Base-by-base conservation (phyloP, 2,329 filamentous ascomycete species). In the Byssochlamys sp. region DNA sequence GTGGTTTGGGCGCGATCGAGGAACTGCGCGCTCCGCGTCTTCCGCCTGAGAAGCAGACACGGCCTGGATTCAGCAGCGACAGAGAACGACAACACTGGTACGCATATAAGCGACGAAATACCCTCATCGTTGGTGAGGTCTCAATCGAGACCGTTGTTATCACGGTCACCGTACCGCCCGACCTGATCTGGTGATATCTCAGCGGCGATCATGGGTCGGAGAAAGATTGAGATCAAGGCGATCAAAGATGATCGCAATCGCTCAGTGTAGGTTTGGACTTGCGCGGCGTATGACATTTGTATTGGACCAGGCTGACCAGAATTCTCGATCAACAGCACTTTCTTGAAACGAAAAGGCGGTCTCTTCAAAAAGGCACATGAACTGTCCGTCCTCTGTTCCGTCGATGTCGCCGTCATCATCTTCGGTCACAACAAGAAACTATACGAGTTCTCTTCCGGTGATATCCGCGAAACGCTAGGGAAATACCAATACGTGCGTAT, bases 361-460 rank as follows among this genome's bases (percentile, higher is more conserved):
- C 81, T 99, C 54, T 99, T 99, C 83, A 99, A 99, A 81, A 99
- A 99, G 84, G 94, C 94, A 56, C 91, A 99, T 74, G 94, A 99
- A 81, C 83, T 99, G 55, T 96, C 92, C 55, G 94, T 99, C 52
- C 87, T 99, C 62, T 99, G 94, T 75, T 96, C 91, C 45, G 94
- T 99, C 72, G 94, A 99, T 73, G 94, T 99, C 65, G 94, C 94
- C 48, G 94, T 99, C 69, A 94, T 99, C 73, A 96, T 99, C 69
- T 97, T 97, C 71, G 92, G 92, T 62, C 91, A 90, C 77, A 99
- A 99, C 76, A 99, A 97, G 82, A 97, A 97, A 78, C 82, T 99
- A 27, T 96, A 97, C 75, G 91, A 99, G 75, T 99, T 96, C 74
- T 97, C 91, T 11, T 97, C 92, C 19, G 81, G 85, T 66, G 90